Evolutionary conservation across 768 basidiomycete species (phyloP), one percentile per base, ranked within the genome.

Genomic region (Xerocomellus dryophilus): DNA sequence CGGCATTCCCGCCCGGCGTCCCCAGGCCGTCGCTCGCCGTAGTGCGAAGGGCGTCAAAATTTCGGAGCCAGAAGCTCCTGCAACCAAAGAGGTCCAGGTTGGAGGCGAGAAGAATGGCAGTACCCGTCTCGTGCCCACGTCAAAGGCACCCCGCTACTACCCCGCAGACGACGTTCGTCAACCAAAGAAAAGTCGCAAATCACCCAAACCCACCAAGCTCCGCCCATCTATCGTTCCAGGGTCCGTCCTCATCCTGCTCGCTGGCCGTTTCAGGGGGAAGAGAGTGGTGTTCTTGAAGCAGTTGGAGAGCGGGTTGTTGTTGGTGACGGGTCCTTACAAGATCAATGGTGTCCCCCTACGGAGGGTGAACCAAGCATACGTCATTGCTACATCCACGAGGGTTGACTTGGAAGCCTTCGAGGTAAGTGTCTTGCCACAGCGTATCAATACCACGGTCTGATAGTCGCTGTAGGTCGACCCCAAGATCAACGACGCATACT

Each of bases 231-330:
- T 99, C 78, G 88, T 86, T 57, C 92, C 94, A 57, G 97, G 97
- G 60, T 88, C 93, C 71, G 81, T 99, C 69, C 80, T 99, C 62
- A 98, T 99, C 75, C 80, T 99, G 64, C 85, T 99, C 66, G 96
- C 97, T 57, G 97, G 97, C 68, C 90, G 94, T 69, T 98, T 92
- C 90, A 81, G 91, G 62, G 96, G 96, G 60, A 98, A 98, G 85
- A 86, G 97, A 51, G 97, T 99, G 61, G 94, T 99, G 53, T 96
- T 93, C 77, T 79, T 99, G 78, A 97, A 97, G 83, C 93, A 95
- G 80, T 77, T 98, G 72, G 81, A 82, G 65, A 88, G 88, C 58
- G 97, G 97, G 50, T 75, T 99, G 68, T 76, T 99, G 67, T 80
- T 99, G 75, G 93, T 99, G 65, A 93, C 95, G 36, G 97, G 97